Evolutionary conservation across 2,329 filamentous ascomycete species (phyloP).

Genomic region (Fusarium sp.): DNA sequence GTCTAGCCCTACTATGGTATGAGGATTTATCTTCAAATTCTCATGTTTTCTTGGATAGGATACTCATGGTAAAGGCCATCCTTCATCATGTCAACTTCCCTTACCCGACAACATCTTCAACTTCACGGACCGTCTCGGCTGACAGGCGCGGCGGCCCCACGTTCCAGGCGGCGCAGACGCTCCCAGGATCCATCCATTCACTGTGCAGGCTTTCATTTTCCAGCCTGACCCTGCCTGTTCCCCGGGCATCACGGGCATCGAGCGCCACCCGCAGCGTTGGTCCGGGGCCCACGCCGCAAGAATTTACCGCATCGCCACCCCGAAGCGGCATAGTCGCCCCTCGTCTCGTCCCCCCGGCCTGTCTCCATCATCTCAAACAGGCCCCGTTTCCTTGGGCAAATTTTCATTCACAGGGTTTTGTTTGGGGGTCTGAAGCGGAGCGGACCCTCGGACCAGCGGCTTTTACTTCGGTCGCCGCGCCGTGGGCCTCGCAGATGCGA

Average conservation of each 20-base stretch:
- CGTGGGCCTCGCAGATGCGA: slow-evolving; percentile 45
- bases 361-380: slow-evolving; percentile 43
- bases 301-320: slow-evolving; percentile 47
- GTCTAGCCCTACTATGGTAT: no score
- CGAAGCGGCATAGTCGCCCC: slow-evolving; percentile 41
- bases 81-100: neutral
- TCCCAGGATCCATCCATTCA: slow-evolving; percentile 18
- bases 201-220: slow-evolving; percentile 31
- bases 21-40: no score
- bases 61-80: no score
- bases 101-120: slow-evolving; percentile 2
- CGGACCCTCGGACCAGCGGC: slow-evolving; percentile 47
- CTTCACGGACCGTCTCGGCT: slow-evolving; percentile 21
- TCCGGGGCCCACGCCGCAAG: slow-evolving; percentile 40
- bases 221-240: slow-evolving; percentile 29
- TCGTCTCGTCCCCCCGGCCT: slow-evolving; percentile 12
- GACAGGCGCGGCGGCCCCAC: slow-evolving; percentile 31
- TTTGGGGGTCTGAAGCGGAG: slow-evolving; percentile 3
- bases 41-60: no score
- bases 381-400: slow-evolving; percentile 35
- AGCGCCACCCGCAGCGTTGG: slow-evolving; percentile 42
- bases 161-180: slow-evolving; percentile 10
- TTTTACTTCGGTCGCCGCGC: slow-evolving; percentile 49
- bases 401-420: slow-evolving; percentile 30
- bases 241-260: slow-evolving; percentile 36